Evolutionary conservation across 1,284 basidiomycete species (phyloP), one percentile per base, ranked within the genome.

Genomic region (Somion occarium): DNA sequence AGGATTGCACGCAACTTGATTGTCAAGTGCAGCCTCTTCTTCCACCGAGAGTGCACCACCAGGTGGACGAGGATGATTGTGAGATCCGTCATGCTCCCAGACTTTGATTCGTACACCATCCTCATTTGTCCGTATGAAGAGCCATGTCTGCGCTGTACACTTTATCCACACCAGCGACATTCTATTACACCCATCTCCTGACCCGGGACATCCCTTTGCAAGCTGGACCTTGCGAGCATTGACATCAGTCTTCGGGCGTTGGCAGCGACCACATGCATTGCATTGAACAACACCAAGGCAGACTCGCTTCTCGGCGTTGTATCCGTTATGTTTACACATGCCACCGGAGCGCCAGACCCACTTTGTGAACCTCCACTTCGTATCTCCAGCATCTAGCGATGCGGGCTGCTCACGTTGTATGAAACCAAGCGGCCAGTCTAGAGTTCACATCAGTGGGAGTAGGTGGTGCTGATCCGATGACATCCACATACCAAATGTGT

Each of bases 21-120:
- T 25, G 24, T 42, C 38, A 12, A 49, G 38, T 18, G 37, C 38
- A 19, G 13, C 24, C 19, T 49, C 24, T 26, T 49, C 11, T 13
- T 7, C 24, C 48, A 25, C 4, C 5, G 48, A 24, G 15, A 49
- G 30, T 20, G 15, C 19, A 12, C 48, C 48, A 27, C 48, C 48
- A 18, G 38, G 38, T 5, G 39, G 38, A 5, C 25, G 48, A 19
- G 18, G 39, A 49, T 49, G 48, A 18, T 5, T 11, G 38, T 49
- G 48, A 5, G 37, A 7, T 3, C 48, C 48, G 19, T 5, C 18
- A 44, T 49, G 48, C 18, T 43, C 24, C 48, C 48, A 49, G 11
- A 24, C 23, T 12, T 42, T 11, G 23, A 42, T 23, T 18, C 5
- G n/a, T 5, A 19, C 26, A 30, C 45, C 26, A 27, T 47, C 27